phyloP scores from a whole-genome alignment of 1,284 basidiomycete species.

The Phylloporus sp. region DNA sequence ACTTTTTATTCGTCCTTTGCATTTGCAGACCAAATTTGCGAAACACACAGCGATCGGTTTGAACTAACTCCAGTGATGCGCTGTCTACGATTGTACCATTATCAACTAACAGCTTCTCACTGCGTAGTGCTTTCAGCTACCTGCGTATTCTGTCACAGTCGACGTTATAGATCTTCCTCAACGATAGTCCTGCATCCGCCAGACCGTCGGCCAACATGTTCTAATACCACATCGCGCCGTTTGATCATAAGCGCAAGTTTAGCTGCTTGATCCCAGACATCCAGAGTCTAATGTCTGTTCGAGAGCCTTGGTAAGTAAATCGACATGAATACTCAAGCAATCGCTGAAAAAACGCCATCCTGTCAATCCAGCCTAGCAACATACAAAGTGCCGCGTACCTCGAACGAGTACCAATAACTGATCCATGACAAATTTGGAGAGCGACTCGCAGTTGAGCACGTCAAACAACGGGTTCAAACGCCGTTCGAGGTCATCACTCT shows the following conservation, averaged over 20 bases:
- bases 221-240: background rate
- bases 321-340: constrained; percentile 82
- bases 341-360: constrained; percentile 67
- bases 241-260: constrained; percentile 63
- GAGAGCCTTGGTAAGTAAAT: constrained; percentile 79
- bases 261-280: constrained; percentile 88
- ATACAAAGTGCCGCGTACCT: constrained; percentile 52
- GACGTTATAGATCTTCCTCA: background rate
- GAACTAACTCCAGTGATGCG: too few relatives aligned
- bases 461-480: constrained; percentile 90
- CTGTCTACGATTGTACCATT: too few relatives aligned
- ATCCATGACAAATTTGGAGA: constrained; percentile 76
- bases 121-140: too few relatives aligned
- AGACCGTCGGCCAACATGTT: background rate
- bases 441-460: constrained; percentile 88
- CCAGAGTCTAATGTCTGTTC: constrained; percentile 85
- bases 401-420: constrained; percentile 71
- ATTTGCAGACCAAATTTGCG: too few relatives aligned
- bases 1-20: too few relatives aligned
- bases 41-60: too few relatives aligned
- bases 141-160: background rate
- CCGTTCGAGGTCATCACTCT: constrained; percentile 87
- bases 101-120: too few relatives aligned
- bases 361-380: constrained; percentile 33
- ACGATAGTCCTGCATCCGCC: background rate